Evolutionary conservation across 2,329 filamentous ascomycete species (phyloP).

Genomic region (Phialemoniopsis sp.): DNA sequence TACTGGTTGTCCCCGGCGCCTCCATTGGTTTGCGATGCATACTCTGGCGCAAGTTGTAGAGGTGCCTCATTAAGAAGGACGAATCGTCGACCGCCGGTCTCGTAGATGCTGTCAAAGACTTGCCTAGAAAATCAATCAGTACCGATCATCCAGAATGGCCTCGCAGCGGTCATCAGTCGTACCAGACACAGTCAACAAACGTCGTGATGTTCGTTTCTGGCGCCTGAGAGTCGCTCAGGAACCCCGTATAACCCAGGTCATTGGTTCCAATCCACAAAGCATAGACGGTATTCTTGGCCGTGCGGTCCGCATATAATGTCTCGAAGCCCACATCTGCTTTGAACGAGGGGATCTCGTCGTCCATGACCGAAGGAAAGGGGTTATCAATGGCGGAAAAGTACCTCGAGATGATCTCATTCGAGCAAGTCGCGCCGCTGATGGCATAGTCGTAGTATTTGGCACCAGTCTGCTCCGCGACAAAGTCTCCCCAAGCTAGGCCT

Average conservation of each 20-base stretch:
- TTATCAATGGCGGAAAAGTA: slow-evolving; percentile 43
- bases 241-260: slow-evolving; percentile 63
- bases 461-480: slow-evolving; percentile 55
- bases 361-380: slow-evolving; percentile 57
- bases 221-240: slow-evolving; percentile 62
- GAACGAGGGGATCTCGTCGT: slow-evolving; percentile 58
- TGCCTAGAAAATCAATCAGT: slow-evolving; percentile 1
- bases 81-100: slow-evolving; percentile 63
- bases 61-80: slow-evolving; percentile 68
- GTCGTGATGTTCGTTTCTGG: slow-evolving; percentile 55
- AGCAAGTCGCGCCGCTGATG: slow-evolving; percentile 68
- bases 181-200: slow-evolving; percentile 66
- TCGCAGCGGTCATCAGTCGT: slow-evolving; percentile 19
- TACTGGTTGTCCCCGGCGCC: slow-evolving; percentile 36
- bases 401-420: slow-evolving; percentile 61
- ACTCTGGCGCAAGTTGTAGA: slow-evolving; percentile 63
- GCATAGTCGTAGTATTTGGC: slow-evolving; percentile 65
- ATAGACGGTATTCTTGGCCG: slow-evolving; percentile 62
- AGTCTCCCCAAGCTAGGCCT: slow-evolving; percentile 65
- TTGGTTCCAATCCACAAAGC: slow-evolving; percentile 80
- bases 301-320: slow-evolving; percentile 36
- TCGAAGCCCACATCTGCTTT: slow-evolving; percentile 39
- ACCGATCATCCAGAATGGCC: too few relatives aligned
- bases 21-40: slow-evolving; percentile 43
- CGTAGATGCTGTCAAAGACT: slow-evolving; percentile 57